Evolutionary conservation across 139 green algal genomes (phyloP).

Genomic region (Pseudopediastrum boryanum): DNA sequence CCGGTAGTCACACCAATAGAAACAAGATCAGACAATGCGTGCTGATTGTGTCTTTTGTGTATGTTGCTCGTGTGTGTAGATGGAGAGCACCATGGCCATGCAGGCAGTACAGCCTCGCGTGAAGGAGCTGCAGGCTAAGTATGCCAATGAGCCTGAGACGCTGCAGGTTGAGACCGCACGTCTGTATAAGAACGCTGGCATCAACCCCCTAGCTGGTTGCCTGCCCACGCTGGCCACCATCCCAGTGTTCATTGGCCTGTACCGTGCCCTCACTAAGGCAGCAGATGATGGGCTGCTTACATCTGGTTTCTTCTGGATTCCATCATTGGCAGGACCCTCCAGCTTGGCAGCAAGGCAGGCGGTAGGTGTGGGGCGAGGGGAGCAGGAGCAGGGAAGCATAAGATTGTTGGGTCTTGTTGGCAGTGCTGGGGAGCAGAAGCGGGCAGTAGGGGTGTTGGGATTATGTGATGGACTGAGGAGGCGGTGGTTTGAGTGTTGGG

Average conservation of each 20-base stretch:
- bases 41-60: too few relatives aligned
- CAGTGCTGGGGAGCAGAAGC: too few relatives aligned
- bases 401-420: too few relatives aligned
- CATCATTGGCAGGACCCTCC: constrained; percentile 85
- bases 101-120: constrained; percentile 91
- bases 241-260: constrained; percentile 95
- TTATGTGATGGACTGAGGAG: too few relatives aligned
- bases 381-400: too few relatives aligned
- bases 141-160: constrained; percentile 83
- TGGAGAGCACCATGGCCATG: constrained; percentile 91
- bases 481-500: too few relatives aligned
- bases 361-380: not conserved
- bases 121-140: constrained; percentile 95
- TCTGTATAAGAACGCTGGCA: constrained; percentile 91
- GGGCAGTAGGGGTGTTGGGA: too few relatives aligned
- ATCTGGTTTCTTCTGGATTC: constrained; percentile 96
- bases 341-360: constrained; percentile 39
- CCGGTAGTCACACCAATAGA: too few relatives aligned
- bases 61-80: constrained; percentile 54
- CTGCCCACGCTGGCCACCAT: constrained; percentile 92
- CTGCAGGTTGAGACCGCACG: constrained; percentile 91
- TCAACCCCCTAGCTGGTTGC: constrained; percentile 95
- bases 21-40: too few relatives aligned
- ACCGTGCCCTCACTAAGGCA: constrained; percentile 91
- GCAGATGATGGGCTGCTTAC: constrained; percentile 87